A percentile compares a stretch with the other conserved stretches of the same genome.
Conservation (phyloP, 768 basidiomycete genomes). For the Boletus edulis region DNA sequence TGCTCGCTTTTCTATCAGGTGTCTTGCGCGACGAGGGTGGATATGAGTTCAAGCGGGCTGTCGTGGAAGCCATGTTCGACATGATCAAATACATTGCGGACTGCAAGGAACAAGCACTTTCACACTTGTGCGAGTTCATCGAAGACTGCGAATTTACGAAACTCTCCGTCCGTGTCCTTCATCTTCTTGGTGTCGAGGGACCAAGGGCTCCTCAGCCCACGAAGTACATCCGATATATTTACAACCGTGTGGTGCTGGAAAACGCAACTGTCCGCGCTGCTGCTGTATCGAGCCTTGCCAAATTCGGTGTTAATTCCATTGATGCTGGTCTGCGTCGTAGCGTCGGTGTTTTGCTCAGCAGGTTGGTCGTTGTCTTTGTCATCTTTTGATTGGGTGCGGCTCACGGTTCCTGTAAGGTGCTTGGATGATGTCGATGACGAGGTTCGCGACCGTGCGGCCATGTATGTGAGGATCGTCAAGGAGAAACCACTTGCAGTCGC, state of each 20-base stretch:
- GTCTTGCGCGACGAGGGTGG: slow-evolving; percentile 98
- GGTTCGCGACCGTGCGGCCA: slow-evolving; percentile 94
- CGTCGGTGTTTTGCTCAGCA: slow-evolving; percentile 79
- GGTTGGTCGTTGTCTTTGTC: slow-evolving; percentile 43
- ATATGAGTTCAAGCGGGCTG: slow-evolving; percentile 98
- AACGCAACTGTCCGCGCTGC: slow-evolving; percentile 98
- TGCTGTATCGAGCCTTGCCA: slow-evolving; percentile 91
- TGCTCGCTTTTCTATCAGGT: slow-evolving; percentile 96
- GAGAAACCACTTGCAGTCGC: slow-evolving; percentile 77
- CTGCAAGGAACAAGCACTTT: slow-evolving; percentile 95
- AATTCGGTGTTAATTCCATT: slow-evolving; percentile 89
- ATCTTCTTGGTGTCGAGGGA: slow-evolving; percentile 93
- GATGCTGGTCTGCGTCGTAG: slow-evolving; percentile 81
- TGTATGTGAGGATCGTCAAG: slow-evolving; percentile 85
- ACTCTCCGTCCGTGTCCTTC: slow-evolving; percentile 93
- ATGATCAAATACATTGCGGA: slow-evolving; percentile 99
- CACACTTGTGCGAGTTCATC: slow-evolving; percentile 98
- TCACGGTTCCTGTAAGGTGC: slow-evolving; percentile 52
- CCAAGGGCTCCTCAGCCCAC: slow-evolving; percentile 95
- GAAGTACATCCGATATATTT: slow-evolving; percentile 99
- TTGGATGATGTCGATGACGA: slow-evolving; percentile 99
- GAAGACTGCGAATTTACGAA: slow-evolving; percentile 99
- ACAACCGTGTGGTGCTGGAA: slow-evolving; percentile 98
- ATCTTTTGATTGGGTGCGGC: not conserved
- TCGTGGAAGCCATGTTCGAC: slow-evolving; percentile 99